A percentile compares a stretch with the other conserved stretches of the same genome.
phyloP scores from a whole-genome alignment of 2,329 filamentous ascomycete species.

The Acephala macrosclerotiorum region DNA sequence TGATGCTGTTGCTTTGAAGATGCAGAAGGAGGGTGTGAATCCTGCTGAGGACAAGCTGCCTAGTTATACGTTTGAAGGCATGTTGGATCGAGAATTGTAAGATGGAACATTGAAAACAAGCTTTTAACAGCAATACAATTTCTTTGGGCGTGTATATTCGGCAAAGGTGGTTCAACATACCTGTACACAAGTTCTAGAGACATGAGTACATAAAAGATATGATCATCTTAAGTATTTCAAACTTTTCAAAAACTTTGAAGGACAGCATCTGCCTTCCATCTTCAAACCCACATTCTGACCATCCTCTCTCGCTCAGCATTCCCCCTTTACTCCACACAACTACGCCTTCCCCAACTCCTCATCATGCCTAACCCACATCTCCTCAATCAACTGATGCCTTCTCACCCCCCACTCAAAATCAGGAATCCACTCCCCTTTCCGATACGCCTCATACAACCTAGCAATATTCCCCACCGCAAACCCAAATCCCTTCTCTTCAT shows the following conservation, averaged over 20 bases:
- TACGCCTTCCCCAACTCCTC: neutral
- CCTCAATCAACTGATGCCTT: slow-evolving; percentile 57
- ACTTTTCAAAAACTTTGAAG: neutral
- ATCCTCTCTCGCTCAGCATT: neutral
- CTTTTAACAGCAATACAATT: neutral
- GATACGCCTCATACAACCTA: slow-evolving; percentile 63
- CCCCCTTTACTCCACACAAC: too few relatives aligned
- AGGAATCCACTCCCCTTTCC: slow-evolving; percentile 49
- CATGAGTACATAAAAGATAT: too few relatives aligned
- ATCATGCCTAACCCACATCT: slow-evolving; percentile 29
- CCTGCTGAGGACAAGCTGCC: slow-evolving; percentile 58
- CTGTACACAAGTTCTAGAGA: neutral
- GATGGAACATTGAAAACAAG: too few relatives aligned
- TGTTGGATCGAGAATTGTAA: neutral
- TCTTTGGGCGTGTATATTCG: neutral
- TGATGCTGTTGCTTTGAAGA: slow-evolving; percentile 71
- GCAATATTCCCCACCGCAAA: slow-evolving; percentile 57
- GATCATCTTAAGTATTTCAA: neutral
- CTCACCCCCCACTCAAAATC: slow-evolving; percentile 51
- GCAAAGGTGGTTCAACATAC: neutral
- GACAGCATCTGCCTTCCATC: too few relatives aligned
- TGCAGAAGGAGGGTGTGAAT: slow-evolving; percentile 64
- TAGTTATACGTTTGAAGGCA: neutral
- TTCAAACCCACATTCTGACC: neutral
- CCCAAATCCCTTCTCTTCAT: slow-evolving; percentile 55